phyloP scores from a whole-genome alignment of 345 rosid genomes.

The Populus ilicifolia region DNA sequence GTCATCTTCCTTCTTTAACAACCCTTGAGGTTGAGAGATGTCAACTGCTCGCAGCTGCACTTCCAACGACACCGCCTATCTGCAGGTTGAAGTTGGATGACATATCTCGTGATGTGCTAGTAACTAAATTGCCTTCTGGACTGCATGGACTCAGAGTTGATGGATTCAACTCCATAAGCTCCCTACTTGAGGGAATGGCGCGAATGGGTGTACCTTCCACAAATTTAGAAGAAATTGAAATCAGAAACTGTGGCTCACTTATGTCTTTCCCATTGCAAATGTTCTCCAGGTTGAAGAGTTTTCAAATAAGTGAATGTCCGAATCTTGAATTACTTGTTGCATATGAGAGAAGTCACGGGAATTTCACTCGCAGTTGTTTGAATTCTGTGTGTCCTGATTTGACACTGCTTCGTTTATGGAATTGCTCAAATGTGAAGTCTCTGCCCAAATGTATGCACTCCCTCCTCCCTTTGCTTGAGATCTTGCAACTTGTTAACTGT shows the following conservation, averaged over 20 bases:
- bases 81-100: background rate
- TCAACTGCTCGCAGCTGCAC: background rate
- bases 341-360: background rate
- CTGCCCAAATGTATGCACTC: background rate
- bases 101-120: background rate
- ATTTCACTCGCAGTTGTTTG: background rate
- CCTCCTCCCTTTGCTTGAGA: background rate
- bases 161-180: background rate
- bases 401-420: background rate
- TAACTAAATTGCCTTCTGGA: background rate
- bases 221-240: background rate
- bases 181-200: background rate
- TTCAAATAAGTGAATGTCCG: background rate
- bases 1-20: constrained; percentile 5
- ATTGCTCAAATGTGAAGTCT: constrained; percentile 1
- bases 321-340: background rate
- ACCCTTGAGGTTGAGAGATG: constrained; percentile 4
- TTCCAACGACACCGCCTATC: background rate
- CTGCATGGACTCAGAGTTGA: background rate
- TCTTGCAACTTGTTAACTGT: background rate
- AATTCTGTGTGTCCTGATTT: background rate
- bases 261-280: background rate
- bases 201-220: background rate
- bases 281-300: background rate
- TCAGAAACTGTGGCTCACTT: background rate